Conservation (phyloP, 306 rosid genomes). For the Quercus wislizeni region DNA sequence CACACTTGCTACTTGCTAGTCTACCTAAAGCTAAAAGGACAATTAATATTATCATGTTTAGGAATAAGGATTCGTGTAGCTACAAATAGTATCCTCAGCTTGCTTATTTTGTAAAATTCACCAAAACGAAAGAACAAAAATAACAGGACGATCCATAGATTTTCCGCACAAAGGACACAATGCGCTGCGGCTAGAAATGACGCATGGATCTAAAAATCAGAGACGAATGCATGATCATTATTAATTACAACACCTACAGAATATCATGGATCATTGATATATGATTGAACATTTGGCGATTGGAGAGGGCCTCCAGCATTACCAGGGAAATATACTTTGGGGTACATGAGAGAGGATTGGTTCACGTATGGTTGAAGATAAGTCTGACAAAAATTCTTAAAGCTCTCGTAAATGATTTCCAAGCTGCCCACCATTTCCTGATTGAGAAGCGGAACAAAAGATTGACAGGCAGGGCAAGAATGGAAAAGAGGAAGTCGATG, state of each 20-base stretch:
- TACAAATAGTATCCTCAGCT: no score
- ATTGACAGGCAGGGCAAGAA: conserved; percentile 3
- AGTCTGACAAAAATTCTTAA: not conserved
- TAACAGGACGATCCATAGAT: no score
- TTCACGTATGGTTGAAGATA: not conserved
- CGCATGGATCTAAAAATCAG: not conserved
- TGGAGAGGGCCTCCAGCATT: not conserved
- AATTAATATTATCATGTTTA: no score
- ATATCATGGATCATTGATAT: no score
- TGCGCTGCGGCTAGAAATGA: not conserved
- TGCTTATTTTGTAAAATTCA: no score
- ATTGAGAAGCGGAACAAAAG: not conserved
- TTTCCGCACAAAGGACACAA: not conserved
- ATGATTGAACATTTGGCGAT: not conserved
- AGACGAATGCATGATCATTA: not conserved
- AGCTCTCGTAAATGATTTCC: conserved; percentile 3
- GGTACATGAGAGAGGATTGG: not conserved
- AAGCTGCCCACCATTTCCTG: not conserved
- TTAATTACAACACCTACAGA: not conserved
- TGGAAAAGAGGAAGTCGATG: conserved; percentile 19
- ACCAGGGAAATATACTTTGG: not conserved
- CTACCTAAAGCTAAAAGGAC: no score
- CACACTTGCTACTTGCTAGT: no score
- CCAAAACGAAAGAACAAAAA: no score
- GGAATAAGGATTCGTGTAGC: no score